Evolutionary conservation across 2,329 filamentous ascomycete genomes (phyloP).

Genomic region (Nakataea oryzae): DNA sequence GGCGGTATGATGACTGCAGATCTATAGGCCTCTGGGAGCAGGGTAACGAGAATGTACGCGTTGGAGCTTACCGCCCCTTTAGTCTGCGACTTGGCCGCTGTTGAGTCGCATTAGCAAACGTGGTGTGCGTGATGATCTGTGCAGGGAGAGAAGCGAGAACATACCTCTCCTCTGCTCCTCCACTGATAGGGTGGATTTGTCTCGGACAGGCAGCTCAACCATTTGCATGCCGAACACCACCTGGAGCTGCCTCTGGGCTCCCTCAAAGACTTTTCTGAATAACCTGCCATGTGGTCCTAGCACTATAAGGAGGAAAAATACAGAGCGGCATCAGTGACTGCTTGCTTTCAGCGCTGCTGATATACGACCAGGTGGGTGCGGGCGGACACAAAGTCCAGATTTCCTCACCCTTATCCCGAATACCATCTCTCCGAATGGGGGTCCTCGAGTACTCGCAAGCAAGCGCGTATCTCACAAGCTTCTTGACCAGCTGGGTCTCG

Average conservation of each 20-base stretch:
- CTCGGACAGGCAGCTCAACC: constrained; percentile 67
- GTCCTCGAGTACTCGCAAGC: constrained; percentile 55
- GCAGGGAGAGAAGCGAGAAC: constrained; percentile 9
- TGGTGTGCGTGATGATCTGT: background rate
- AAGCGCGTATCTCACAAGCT: constrained; percentile 57
- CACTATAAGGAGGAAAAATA: constrained; percentile 33
- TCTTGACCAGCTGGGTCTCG: constrained; percentile 48
- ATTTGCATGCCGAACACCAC: constrained; percentile 86
- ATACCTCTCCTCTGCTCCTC: constrained; percentile 66
- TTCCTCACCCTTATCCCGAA: constrained; percentile 50
- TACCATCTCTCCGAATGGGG: constrained; percentile 49
- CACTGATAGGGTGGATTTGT: constrained; percentile 60
- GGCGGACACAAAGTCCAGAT: background rate
- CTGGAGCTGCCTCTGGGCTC: constrained; percentile 63
- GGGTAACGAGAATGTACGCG: constrained; percentile 67
- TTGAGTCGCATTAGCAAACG: background rate
- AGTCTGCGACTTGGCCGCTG: constrained; percentile 35
- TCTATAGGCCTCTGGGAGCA: constrained; percentile 58
- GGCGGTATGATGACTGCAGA: constrained; percentile 58
- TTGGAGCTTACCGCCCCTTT: constrained; percentile 46
- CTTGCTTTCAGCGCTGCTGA: background rate
- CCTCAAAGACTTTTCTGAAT: constrained; percentile 69
- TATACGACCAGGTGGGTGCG: background rate
- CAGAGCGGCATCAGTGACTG: background rate
- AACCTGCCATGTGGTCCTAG: constrained; percentile 58